Percentiles rank a stretch among this genome's conserved stretches.
These are phyloP conservation scores for Trichoderma asperellum DNA, from an alignment of 2,329 filamentous ascomycete genomes.

Conservation along the genomic window DNA sequence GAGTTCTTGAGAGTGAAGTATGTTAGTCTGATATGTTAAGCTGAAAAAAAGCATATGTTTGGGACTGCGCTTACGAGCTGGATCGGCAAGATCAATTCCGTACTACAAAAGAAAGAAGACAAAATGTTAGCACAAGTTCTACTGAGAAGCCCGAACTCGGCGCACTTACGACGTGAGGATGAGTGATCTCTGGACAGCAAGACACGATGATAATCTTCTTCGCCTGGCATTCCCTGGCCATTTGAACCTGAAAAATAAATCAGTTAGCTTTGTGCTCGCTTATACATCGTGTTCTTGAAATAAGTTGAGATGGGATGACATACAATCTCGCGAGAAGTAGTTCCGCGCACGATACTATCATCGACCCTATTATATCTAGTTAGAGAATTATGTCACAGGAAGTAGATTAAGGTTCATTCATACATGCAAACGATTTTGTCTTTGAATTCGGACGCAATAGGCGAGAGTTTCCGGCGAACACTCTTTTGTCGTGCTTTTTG, in stretches of 20 bases:
- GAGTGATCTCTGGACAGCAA: slow-evolving; percentile 79
- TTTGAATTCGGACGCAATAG: slow-evolving; percentile 83
- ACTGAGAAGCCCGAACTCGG: background rate
- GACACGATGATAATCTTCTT: slow-evolving; percentile 81
- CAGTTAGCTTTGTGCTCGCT: background rate
- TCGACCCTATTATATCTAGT: background rate
- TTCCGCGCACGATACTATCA: slow-evolving; percentile 40
- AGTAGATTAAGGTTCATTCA: slow-evolving; percentile 39
- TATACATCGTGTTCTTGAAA: background rate
- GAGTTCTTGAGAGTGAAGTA: slow-evolving; percentile 39
- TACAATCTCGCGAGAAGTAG: slow-evolving; percentile 35
- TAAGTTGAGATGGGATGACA: slow-evolving; percentile 1
- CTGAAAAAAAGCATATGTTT: slow-evolving; percentile 5
- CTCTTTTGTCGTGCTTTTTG: slow-evolving; percentile 81
- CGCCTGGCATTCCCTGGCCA: slow-evolving; percentile 84
- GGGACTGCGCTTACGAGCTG: slow-evolving; percentile 36
- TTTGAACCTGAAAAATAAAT: slow-evolving; percentile 45
- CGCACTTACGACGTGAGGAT: slow-evolving; percentile 79
- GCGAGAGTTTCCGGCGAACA: slow-evolving; percentile 85
- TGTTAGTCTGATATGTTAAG: background rate
- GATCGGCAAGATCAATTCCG: slow-evolving; percentile 54
- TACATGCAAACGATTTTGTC: slow-evolving; percentile 77
- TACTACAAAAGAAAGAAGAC: slow-evolving; percentile 37
- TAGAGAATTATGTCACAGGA: background rate
- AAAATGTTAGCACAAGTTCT: slow-evolving; percentile 16